Base-by-base conservation (phyloP, 225 moss, liverwort and hornwort genomes). In the Pleurozium schreberi region DNA sequence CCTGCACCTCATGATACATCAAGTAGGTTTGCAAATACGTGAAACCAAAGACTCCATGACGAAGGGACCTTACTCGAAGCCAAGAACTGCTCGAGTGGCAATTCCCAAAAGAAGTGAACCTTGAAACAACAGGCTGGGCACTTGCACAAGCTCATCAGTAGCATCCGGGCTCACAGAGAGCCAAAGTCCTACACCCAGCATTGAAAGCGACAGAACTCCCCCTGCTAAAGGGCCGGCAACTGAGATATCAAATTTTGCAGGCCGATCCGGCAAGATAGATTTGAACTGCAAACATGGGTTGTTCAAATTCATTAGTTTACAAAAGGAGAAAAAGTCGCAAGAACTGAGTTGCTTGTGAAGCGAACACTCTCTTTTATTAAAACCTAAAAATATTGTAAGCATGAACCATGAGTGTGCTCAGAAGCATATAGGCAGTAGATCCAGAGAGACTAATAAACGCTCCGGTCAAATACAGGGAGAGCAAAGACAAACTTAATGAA, bases 161-260 rank as follows among this genome's bases (percentile, higher is more conserved):
- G 93, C 93, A 79, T 96, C 96, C 26, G 96, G 93, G 66, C 88
- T 95, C 71, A 93, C 93, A 43, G 98, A 96, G 75, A 98, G 90
- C 80, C 91, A 91, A 73, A 98, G 94, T 55, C 98, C 98, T 53
- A 94, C 96, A 76, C 91, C 93, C 81, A 98, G 93, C 98, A 98
- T 98, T 82, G 94, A 93, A 47, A 95, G 90, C 52, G 98, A 98
- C 28, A 98, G 93, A 83, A 93, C 76, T 70, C 95, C 96, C 55
- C 98, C 98, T 67, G 98, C 98, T 61, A 98, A 78, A 83, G 98
- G 98, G 75, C 98, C 98, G 81, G 96, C 98, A 87, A 95, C 65
- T 55, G 98, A 96, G 69, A 98, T 90, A 82, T 98, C 98, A 84
- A 96, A 98, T 88, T 96, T 98, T 59, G 96, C 95, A 67, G 91